phyloP scores from a whole-genome alignment of 2,329 filamentous ascomycete species.

The Ophiostoma sp. region DNA sequence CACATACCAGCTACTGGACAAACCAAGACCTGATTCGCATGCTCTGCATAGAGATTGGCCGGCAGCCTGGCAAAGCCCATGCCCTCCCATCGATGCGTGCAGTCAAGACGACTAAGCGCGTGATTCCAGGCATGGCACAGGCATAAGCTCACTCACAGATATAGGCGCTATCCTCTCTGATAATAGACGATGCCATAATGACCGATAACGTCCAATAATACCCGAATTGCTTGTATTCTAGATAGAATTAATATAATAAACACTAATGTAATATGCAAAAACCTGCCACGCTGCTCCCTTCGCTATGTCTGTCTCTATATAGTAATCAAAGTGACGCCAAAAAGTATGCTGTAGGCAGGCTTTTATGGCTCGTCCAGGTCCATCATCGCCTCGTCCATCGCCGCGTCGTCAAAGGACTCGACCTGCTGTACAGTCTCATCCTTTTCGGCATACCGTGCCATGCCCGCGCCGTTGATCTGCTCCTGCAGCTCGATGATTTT shows the following conservation, averaged over 20 bases:
- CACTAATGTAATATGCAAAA: background rate
- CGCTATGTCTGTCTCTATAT: background rate
- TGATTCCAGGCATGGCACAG: conserved; percentile 15
- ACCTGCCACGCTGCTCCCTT: background rate
- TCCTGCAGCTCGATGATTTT: conserved; percentile 58
- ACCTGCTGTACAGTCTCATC: conserved; percentile 24
- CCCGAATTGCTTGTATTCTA: background rate
- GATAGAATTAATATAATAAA: background rate
- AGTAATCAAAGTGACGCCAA: background rate
- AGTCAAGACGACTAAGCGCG: conserved; percentile 47
- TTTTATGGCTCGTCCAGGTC: conserved; percentile 29
- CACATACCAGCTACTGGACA: conserved; percentile 92
- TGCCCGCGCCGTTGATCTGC: conserved; percentile 32
- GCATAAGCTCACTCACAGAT: background rate
- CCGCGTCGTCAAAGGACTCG: conserved; percentile 41
- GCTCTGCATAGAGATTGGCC: conserved; percentile 80
- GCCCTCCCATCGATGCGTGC: conserved; percentile 56
- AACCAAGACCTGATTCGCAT: conserved; percentile 83
- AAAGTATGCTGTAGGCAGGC: background rate
- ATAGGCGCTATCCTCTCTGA: background rate
- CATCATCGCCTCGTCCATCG: conserved; percentile 45
- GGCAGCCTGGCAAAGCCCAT: conserved; percentile 60
- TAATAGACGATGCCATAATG: background rate
- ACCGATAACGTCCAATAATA: background rate
- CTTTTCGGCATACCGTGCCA: conserved; percentile 29